Base-by-base conservation (phyloP, 257 asterid genomes). In the Voacanga thouarsii region DNA sequence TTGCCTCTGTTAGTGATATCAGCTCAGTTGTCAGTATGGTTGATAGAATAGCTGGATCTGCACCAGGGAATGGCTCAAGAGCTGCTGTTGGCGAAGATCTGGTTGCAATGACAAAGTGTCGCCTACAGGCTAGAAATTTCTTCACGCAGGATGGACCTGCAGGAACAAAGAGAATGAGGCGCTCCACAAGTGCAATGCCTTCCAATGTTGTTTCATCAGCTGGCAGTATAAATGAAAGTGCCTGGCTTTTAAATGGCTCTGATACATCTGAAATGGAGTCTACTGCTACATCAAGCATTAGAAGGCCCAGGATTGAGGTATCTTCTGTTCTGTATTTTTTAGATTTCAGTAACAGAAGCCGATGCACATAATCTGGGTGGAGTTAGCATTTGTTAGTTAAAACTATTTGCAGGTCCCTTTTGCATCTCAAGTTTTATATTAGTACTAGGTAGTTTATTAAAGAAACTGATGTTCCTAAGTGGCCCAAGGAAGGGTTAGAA, bases 31-130 rank as follows among this genome's bases (percentile, higher is more conserved):
- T 94, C 83, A 92, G 97, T 75, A 92, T 94, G 97, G 89, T 88
- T 50, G 98, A 94, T 86, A 91, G 97, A 87, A 91, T 94, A 60
- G 97, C 98, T 49, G 98, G 98, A 82, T 92, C 98, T 82, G 98
- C 98, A 72, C 98, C 98, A 14, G 98, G 97, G 51, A 94, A 94
- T 89, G 98, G 98, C 75, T 94, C 98, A 59, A 90, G 98, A 80
- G 97, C 98, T 82, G 97, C 98, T 66, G 96, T 91, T 12, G 97
- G 98, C 57, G 98, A 94, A 85, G 98, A 94, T 91, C 87, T 94
- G 88, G 98, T 91, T 85, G 97, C 97, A 65, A 89, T 94, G 98
- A 92, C 98, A 67, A 94, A 89, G 82, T 92, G 97, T 78, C 97
- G 96, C 71, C 82, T 92, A 75, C 97, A 91, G 84, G 97, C 97